These are phyloP conservation scores for Trametes cubensis DNA, from an alignment of 768 basidiomycete species.

Conservation along the genomic window DNA sequence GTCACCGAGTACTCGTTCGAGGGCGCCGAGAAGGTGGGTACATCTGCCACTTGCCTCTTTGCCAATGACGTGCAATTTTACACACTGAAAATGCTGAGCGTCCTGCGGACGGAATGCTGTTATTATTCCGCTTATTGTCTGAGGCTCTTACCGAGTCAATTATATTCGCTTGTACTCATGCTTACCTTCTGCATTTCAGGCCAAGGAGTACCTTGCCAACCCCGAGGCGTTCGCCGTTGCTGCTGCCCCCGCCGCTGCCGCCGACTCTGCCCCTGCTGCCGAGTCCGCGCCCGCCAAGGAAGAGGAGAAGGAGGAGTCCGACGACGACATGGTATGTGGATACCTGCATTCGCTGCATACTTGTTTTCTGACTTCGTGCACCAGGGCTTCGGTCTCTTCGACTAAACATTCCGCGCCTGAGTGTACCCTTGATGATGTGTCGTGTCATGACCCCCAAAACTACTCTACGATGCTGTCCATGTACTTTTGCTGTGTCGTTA, in stretches of 20 bases:
- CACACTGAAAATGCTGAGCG: conserved; percentile 91
- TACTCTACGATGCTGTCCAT: conserved; percentile 24
- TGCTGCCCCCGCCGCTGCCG: conserved; percentile 62
- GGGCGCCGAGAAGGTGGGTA: conserved; percentile 84
- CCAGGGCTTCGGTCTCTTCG: conserved; percentile 94
- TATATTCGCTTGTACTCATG: conserved; percentile 37
- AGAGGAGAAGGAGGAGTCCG: conserved; percentile 84
- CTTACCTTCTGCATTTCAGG: conserved; percentile 48
- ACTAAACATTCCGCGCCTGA: conserved; percentile 46
- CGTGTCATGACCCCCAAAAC: conserved; percentile 21
- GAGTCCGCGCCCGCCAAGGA: conserved; percentile 42
- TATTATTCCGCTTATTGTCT: conserved; percentile 27
- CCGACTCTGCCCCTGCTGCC: conserved; percentile 58
- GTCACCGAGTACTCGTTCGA: conserved; percentile 95
- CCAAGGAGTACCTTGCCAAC: conserved; percentile 96
- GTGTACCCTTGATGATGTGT: conserved; percentile 17
- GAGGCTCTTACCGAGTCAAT: conserved; percentile 24
- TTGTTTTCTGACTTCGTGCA: conserved; percentile 9
- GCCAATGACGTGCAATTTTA: conserved; percentile 38
- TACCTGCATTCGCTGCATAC: neutral
- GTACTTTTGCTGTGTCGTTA: conserved; percentile 25
- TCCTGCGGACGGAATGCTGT: conserved; percentile 44
- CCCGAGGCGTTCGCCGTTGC: conserved; percentile 95
- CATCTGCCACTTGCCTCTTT: conserved; percentile 16
- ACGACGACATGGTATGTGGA: conserved; percentile 81